Base-by-base conservation (phyloP, 148 eudicot genomes). In the Drosera capensis region DNA sequence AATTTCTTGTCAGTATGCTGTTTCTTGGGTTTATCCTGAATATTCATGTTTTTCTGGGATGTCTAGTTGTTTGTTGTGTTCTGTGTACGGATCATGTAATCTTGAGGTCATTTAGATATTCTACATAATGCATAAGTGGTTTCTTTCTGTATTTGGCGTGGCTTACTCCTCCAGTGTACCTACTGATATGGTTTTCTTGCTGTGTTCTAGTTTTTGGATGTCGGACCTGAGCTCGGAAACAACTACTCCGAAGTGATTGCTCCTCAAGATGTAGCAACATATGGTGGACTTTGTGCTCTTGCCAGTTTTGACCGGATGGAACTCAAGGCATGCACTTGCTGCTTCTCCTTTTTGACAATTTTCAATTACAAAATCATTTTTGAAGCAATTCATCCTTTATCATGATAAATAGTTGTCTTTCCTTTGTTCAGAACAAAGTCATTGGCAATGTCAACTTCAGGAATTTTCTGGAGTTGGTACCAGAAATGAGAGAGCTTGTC, bases 281-380 rank as follows among this genome's bases (percentile, higher is more conserved):
- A 88, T 59, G 97, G 97, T 54, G 94, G 94, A 60, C 83, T 88
- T 20, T 88, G 97, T 61, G 97, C 97, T 24, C 94, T 88, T 54
- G 94, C 97, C 57, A 80, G 86, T 51, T 88, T 83, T 64, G 97
- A 88, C 57, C 71, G 97, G 26, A 35, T 87, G 37, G 97, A 88
- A 58, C 79, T 88, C 48, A 88, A 88, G 97, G 97, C 48, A 78
- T 60, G 47, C 34, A 20, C 31, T 43, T 34, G 25, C 16, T 31
- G 20, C 31, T 39, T 56, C 34, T 25, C 23, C 46, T n/a, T 38
- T 21, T 41, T 11, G 25, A 12, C 18, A 40, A n/a, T n/a, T n/a
- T n/a, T n/a, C n/a, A n/a, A n/a, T n/a, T n/a, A n/a, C n/a, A n/a
- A n/a, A n/a, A n/a, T n/a, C n/a, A n/a, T n/a, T n/a, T n/a, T n/a